Percentiles rank a stretch among this genome's conserved stretches.
These are phyloP conservation scores for Botrytis aclada DNA, from an alignment of 2,329 filamentous ascomycete genomes.

Conservation along the genomic window DNA sequence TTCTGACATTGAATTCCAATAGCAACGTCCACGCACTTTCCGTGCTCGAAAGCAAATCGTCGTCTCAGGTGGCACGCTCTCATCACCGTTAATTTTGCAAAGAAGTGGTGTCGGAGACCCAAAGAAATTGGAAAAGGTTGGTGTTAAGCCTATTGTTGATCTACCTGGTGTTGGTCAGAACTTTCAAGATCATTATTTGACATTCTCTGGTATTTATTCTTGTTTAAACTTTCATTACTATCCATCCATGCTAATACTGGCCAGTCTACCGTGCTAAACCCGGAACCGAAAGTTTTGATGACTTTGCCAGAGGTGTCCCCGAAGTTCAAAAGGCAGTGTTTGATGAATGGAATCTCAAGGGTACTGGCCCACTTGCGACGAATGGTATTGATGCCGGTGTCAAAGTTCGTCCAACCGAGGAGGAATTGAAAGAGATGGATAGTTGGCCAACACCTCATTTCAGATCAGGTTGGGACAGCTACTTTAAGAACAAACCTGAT, in stretches of 20 bases:
- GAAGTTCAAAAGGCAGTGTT: slow-evolving; percentile 69
- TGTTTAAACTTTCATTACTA: too few relatives aligned
- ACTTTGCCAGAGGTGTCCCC: slow-evolving; percentile 72
- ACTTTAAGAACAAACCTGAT: slow-evolving; percentile 81
- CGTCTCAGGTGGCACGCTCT: slow-evolving; percentile 42
- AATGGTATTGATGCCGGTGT: slow-evolving; percentile 46
- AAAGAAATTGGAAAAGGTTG: slow-evolving; percentile 46
- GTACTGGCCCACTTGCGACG: slow-evolving; percentile 54
- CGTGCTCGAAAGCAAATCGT: slow-evolving; percentile 46
- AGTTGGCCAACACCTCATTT: slow-evolving; percentile 72
- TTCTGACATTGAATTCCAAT: slow-evolving; percentile 31
- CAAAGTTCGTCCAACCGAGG: slow-evolving; percentile 56
- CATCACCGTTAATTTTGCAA: slow-evolving; percentile 50
- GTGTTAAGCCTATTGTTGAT: slow-evolving; percentile 47
- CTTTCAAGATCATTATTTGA: slow-evolving; percentile 56
- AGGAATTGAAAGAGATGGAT: slow-evolving; percentile 53
- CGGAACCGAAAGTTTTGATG: slow-evolving; percentile 70
- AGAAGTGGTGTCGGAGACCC: slow-evolving; percentile 57
- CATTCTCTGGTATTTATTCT: slow-evolving; percentile 42
- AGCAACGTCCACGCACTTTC: slow-evolving; percentile 36
- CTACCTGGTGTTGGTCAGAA: slow-evolving; percentile 53
- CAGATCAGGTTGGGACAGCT: slow-evolving; percentile 71
- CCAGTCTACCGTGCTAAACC: slow-evolving; percentile 39
- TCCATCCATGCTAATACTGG: neutral
- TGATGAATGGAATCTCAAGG: slow-evolving; percentile 75